A percentile compares a stretch with the other conserved stretches of the same genome.
Evolutionary conservation across 2,329 filamentous ascomycete genomes (phyloP).

Genomic region (Stylonectria norvegica): DNA sequence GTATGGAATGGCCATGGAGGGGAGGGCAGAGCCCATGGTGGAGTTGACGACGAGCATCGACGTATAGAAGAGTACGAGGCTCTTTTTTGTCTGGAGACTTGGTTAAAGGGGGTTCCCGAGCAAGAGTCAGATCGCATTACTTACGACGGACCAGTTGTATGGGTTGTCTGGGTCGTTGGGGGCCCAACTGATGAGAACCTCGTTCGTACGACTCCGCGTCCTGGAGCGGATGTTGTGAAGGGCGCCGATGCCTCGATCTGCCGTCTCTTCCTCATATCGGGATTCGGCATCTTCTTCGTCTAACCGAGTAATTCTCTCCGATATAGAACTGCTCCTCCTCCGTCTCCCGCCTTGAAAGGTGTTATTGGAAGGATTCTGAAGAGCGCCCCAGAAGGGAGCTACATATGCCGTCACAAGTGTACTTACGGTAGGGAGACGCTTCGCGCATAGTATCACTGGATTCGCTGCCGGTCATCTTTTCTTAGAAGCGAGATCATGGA

Average conservation of each 20-base stretch:
- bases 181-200: conserved; percentile 44
- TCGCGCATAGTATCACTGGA: conserved; percentile 28
- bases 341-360: conserved; percentile 21
- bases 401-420: not conserved
- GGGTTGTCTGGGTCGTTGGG: conserved; percentile 50
- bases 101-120: not conserved
- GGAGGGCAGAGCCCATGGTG: conserved; percentile 63
- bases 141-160: conserved; percentile 47
- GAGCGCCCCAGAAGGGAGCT: not conserved
- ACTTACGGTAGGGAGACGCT: conserved; percentile 26
- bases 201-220: conserved; percentile 30
- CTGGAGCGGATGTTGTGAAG: conserved; percentile 35
- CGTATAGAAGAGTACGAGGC: conserved; percentile 50
- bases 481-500: conserved; percentile 7
- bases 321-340: conserved; percentile 21
- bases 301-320: conserved; percentile 24
- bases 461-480: conserved; percentile 24
- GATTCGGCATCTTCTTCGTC: conserved; percentile 40
- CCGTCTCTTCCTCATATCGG: conserved; percentile 41
- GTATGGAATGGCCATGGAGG: conserved; percentile 58
- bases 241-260: conserved; percentile 33
- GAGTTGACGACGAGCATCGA: conserved; percentile 63
- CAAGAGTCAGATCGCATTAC: conserved; percentile 1
- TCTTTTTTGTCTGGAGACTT: conserved; percentile 47
- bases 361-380: conserved; percentile 1